Percentiles rank a stretch among this genome's conserved stretches.
phyloP scores from a whole-genome alignment of 1,284 basidiomycete species.

The Cystobasidium sp. region DNA sequence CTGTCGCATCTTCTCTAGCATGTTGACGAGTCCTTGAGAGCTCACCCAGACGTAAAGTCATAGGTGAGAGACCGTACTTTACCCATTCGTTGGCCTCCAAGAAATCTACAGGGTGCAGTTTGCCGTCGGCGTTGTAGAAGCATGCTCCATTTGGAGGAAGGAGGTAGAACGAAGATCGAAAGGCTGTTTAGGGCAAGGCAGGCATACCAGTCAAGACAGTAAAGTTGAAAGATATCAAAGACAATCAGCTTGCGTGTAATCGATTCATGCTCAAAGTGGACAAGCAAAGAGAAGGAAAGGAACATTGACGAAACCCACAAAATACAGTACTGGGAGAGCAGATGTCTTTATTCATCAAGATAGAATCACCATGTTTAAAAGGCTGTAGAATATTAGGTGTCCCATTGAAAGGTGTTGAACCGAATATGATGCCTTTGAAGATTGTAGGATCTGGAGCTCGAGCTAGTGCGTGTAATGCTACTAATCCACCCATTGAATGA shows the following conservation, averaged over 20 bases:
- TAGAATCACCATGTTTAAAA: conserved; percentile 54
- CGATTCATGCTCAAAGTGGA: too few relatives aligned
- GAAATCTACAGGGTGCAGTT: conserved; percentile 46
- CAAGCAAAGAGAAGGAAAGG: neutral
- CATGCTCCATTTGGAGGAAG: conserved; percentile 46
- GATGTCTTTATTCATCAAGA: conserved; percentile 53
- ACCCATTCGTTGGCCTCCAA: conserved; percentile 46
- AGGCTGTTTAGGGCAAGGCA: conserved; percentile 32
- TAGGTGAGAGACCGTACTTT: conserved; percentile 46
- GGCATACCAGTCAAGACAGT: neutral
- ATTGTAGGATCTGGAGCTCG: conserved; percentile 53
- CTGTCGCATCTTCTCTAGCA: conserved; percentile 4
- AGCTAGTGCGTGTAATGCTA: conserved; percentile 55
- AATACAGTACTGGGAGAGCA: conserved; percentile 55
- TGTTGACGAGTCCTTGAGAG: conserved; percentile 4
- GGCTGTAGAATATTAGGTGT: conserved; percentile 57
- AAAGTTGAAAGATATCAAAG: too few relatives aligned
- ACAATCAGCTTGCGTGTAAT: too few relatives aligned
- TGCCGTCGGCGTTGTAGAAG: conserved; percentile 48
- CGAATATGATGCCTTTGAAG: conserved; percentile 55
- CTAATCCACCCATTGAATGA: conserved; percentile 57
- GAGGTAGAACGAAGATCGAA: conserved; percentile 55
- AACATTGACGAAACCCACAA: conserved; percentile 34
- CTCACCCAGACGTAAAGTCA: conserved; percentile 42
- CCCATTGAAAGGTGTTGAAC: conserved; percentile 54